These are phyloP conservation scores for Geotrichum restrictum DNA, from an alignment of 1,139 yeast species.

Conservation along the genomic window DNA sequence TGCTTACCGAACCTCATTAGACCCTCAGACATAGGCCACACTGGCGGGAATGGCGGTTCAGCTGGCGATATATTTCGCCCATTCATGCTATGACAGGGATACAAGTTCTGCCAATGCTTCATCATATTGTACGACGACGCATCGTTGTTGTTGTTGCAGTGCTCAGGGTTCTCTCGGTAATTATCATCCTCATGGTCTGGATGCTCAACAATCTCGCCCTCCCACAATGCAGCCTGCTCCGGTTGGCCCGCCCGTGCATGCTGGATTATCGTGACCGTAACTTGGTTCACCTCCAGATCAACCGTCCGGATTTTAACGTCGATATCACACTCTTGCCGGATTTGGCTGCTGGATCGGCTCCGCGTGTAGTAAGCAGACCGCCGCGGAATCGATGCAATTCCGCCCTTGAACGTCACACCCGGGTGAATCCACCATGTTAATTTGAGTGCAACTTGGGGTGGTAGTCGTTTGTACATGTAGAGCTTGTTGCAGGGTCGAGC, in stretches of 20 bases:
- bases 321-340: not conserved
- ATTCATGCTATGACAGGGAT: constrained; percentile 9
- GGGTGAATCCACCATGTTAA: constrained; percentile 4
- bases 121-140: constrained; percentile 8
- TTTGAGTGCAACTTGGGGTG: constrained; percentile 2
- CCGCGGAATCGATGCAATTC: not conserved
- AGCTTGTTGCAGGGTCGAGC: too few species aligned
- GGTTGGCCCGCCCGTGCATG: not conserved
- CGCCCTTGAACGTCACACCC: constrained; percentile 4
- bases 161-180: not conserved
- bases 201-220: constrained; percentile 10
- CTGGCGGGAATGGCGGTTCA: not conserved
- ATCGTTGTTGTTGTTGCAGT: too few species aligned
- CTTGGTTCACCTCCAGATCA: not conserved
- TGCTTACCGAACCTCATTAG: not conserved
- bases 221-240: constrained; percentile 1
- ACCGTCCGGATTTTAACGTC: constrained; percentile 4
- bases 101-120: constrained; percentile 14
- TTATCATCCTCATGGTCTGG: not conserved
- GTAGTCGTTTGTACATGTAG: constrained; percentile 1
- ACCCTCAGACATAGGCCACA: not conserved
- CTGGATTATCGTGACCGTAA: not conserved
- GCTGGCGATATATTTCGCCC: not conserved
- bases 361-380: not conserved
- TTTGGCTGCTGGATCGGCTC: not conserved